A percentile compares a stretch with the other conserved stretches of the same genome.
phyloP scores from a whole-genome alignment of 2,329 filamentous ascomycete genomes.

The Aspergillus udagawae region DNA sequence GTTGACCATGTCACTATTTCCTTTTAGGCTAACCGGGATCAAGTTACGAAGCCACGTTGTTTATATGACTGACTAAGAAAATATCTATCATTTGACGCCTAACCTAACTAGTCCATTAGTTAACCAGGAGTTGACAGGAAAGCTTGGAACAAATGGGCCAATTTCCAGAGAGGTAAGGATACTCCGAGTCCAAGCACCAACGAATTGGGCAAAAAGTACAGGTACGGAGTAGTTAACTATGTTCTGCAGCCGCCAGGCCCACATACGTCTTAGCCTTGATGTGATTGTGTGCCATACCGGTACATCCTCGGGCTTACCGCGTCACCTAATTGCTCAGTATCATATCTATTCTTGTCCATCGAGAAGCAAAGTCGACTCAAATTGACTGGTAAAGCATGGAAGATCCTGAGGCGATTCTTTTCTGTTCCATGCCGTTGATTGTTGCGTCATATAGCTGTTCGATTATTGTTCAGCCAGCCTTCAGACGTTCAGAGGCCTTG shows the following conservation, averaged over 20 bases:
- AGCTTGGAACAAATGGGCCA: too few relatives aligned
- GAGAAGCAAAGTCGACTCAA: neutral
- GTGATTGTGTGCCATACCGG: neutral
- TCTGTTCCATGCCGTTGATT: neutral
- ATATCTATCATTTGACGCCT: slow-evolving; percentile 1
- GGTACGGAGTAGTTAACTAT: neutral
- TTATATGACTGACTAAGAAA: slow-evolving; percentile 1
- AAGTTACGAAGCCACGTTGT: neutral
- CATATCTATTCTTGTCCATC: neutral
- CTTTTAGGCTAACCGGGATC: neutral
- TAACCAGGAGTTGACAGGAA: too few relatives aligned
- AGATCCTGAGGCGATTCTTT: neutral
- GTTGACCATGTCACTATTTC: neutral
- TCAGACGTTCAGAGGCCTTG: neutral
- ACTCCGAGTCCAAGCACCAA: too few relatives aligned
- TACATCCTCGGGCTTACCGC: neutral
- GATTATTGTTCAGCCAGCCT: neutral
- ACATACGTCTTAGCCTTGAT: slow-evolving; percentile 1
- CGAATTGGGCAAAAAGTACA: too few relatives aligned
- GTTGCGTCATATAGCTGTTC: neutral
- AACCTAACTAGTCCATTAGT: too few relatives aligned
- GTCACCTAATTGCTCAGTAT: neutral
- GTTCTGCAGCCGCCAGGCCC: slow-evolving; percentile 11
- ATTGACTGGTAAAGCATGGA: neutral
- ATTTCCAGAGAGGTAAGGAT: too few relatives aligned